Base-by-base conservation (phyloP, 2,329 filamentous ascomycete genomes). In the Epichloe uncinata region DNA sequence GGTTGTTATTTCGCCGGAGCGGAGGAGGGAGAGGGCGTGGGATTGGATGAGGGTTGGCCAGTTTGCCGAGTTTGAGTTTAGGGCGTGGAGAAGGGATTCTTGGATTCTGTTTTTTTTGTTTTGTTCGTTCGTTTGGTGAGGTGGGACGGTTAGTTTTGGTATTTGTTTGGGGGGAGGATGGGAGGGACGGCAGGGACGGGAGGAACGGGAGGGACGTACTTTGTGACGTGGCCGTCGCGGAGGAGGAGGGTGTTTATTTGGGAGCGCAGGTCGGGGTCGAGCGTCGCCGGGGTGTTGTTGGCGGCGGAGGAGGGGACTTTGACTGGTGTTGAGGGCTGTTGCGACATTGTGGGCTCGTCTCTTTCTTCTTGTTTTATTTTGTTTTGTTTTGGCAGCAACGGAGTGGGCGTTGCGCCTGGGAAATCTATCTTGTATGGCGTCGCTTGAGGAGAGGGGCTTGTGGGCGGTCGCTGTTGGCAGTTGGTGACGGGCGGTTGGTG, bases 231-330 rank as follows among this genome's bases (percentile, higher is more conserved):
- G 3, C 79, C 79, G 43, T 80, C 78, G 40, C 71, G 69, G 35
- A 83, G 67, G 22, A 84, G 66, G 12, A 77, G 58, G 9, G 71
- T 69, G 60, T 84, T 83, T 58, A 84, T 78, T 57, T 81, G 73
- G 2, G 79, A 82, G 20, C 80, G 71, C 50, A 83, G 64, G 51
- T 83, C 79, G 6, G 75, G 70, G 56, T 84, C 80, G 50, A 79
- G 71, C 8, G 77, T 83, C 5, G 77, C 77, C 46, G 75, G 68
- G 15, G 78, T 77, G 63, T 83, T 79, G 57, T 71, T 75, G 3
- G 78, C 70, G n/a, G 77, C 77, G 34, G 75, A 73, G 6, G 74
- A 66, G 13, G 80, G 80, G 76, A 83, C 76, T 61, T 81, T 81
- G 57, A 80, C 76, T 4, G 78, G 77, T 20, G 77, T 77, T 33